Evolutionary conservation across 1,139 yeast species (phyloP), one percentile per base, ranked within the genome.

Genomic region (Saccharomycopsis hybrid): DNA sequence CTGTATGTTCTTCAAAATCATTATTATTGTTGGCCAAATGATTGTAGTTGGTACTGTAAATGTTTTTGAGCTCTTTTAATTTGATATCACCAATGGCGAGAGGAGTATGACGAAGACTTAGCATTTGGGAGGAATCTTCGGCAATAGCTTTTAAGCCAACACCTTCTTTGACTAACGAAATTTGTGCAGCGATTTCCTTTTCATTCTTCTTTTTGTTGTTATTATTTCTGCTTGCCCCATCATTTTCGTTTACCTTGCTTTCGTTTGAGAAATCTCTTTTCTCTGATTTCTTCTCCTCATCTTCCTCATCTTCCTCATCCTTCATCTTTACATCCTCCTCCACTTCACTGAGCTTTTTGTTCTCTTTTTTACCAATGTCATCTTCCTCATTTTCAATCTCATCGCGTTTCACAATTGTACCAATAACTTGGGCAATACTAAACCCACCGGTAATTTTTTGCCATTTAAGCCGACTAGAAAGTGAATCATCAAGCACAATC

Each of bases 11-110:
- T 24, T 38, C 41, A 18, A 18, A 18, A 18, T 18, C 18, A 18
- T 18, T 18, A 18, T 18, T 18, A 18, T 18, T 18, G 18, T 18
- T 18, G 18, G 18, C 18, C 18, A 18, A 18, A 18, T 18, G 18
- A 18, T 18, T 18, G 18, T 18, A 18, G 28, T 9, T 7, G 18
- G 41, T 9, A 27, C 38, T 42, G 43, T 51, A 51, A 53, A 75
- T 76, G 59, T 80, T 79, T 59, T 86, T 83, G 52, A 92, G 71
- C 58, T 89, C 96, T 0, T 95, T 87, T 37, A 92, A 70, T 55
- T 86, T 75, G 48, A 94, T 80, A 61, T 90, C 96, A 46, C 99
- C 99, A 55, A 92, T 87, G 31, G 94, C 85, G 41, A 89, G 67
- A 2, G 70, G 65, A 4, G 62, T 60, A 30, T 52, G 49, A 9